Evolutionary conservation across 179 eudicot species (phyloP).

Genomic region (Spinacia oleracea): DNA sequence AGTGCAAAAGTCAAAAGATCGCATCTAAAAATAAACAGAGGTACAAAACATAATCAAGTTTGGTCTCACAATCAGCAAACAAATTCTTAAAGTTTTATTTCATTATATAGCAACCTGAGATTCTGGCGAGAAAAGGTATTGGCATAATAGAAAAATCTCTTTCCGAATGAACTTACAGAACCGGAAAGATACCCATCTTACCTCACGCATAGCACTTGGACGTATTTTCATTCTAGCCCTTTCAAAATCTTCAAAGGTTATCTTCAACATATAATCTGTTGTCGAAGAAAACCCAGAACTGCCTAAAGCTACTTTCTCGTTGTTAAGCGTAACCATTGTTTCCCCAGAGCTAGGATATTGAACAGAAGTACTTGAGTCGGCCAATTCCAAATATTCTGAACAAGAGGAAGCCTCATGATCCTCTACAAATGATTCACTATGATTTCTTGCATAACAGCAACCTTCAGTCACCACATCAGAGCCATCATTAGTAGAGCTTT

Average conservation of each 20-base stretch:
- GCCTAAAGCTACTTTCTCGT: conserved; percentile 8
- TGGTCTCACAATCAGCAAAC: neutral
- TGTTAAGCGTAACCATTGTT: neutral
- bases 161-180: neutral
- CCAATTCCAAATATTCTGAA: conserved; percentile 32
- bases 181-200: conserved; percentile 30
- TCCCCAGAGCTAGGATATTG: conserved; percentile 10
- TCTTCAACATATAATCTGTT: conserved; percentile 32
- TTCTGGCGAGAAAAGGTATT: neutral
- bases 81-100: neutral
- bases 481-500: conserved; percentile 13
- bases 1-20: too few species aligned
- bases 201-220: conserved; percentile 99
- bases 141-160: neutral
- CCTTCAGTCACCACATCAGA: conserved; percentile 25
- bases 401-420: conserved; percentile 37
- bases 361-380: conserved; percentile 24
- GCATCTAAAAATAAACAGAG: too few species aligned
- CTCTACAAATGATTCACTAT: conserved; percentile 9
- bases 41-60: neutral
- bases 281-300: conserved; percentile 13
- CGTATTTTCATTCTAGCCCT: conserved; percentile 79
- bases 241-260: conserved; percentile 76
- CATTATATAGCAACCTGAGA: conserved; percentile 1
- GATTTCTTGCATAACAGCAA: conserved; percentile 20